These are phyloP conservation scores for Monosporozyma aerobia DNA, from an alignment of 805 yeast species.

Conservation along the genomic window DNA sequence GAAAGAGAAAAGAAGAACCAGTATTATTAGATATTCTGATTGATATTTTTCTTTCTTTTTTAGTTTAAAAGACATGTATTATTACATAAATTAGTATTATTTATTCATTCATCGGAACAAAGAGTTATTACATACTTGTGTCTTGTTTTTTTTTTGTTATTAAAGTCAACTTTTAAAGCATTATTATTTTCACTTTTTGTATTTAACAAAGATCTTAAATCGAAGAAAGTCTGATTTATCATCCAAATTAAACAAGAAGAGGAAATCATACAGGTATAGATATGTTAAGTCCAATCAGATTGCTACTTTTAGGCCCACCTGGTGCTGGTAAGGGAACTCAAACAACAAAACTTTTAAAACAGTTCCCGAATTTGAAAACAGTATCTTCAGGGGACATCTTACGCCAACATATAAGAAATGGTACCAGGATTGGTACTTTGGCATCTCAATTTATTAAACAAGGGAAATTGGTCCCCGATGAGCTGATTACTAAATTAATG, in stretches of 20 bases:
- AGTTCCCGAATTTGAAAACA: slow-evolving; percentile 44
- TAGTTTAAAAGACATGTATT: background rate
- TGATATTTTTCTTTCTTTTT: background rate
- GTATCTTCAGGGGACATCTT: slow-evolving; percentile 81
- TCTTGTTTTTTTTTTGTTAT: too few species aligned
- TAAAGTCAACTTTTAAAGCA: background rate
- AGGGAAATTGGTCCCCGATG: slow-evolving; percentile 72
- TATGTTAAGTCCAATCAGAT: slow-evolving; percentile 40
- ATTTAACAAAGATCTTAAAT: background rate
- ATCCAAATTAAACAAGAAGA: too few species aligned
- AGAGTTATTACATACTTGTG: background rate
- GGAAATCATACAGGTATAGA: background rate
- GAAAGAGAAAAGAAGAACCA: background rate
- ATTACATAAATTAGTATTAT: background rate
- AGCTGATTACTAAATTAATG: slow-evolving; percentile 41
- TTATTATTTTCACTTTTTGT: background rate
- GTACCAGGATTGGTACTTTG: slow-evolving; percentile 44
- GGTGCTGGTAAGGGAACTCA: slow-evolving; percentile 95
- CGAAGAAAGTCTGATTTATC: background rate
- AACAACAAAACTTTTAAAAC: slow-evolving; percentile 52
- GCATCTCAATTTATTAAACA: slow-evolving; percentile 48
- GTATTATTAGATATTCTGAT: background rate
- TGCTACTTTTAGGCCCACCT: slow-evolving; percentile 83
- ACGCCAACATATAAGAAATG: slow-evolving; percentile 51
- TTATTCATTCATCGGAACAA: background rate